Base-by-base conservation (phyloP, 2,329 filamentous ascomycete species). In the Colletotrichum tropicale region DNA sequence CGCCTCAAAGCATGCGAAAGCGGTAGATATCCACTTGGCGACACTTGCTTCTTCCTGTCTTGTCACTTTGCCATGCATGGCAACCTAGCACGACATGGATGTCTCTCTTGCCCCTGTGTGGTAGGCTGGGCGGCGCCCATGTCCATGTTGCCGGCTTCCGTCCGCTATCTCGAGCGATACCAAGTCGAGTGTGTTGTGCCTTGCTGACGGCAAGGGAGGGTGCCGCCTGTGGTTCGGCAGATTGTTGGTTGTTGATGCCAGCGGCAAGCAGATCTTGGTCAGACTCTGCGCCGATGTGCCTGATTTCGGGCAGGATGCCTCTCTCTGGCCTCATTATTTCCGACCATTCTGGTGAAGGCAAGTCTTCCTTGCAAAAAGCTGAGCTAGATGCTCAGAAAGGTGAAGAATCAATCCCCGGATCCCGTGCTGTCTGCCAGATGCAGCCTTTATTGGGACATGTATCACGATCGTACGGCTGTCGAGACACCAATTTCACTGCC, bases 401-500 rank as follows among this genome's bases (percentile, higher is more conserved):
- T 48, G 43, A 48, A 48, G n/a, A 48, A 21, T 48, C 43, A 13
- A 48, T 21, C 28, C 28, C 32, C 30, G 6, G 16, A 61, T 34
- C 28, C 58, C 30, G 30, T 24, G 38, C n/a, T 58, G 21, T 10
- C 6, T 18, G n/a, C 13, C 36, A 38, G 6, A 64, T 34, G 32
- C 61, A 62, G n/a, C 24, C 43, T 61, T n/a, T 34, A 58, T 38
- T 30, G 26, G 55, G 43, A 48, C 38, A 62, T 73, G 32, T 55
- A 55, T 73, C 60, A 32, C 34, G 32, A 48, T 43, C 48, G 34
- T 65, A 56, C 74, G 61, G 58, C n/a, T 58, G 21, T 56, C 66
- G 64, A 75, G 74, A 75, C 74, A 75, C 16, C 65, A 73, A 75
- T 75, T 55, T 75, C 43, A 21, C 16, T n/a, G 48, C 18, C 70